These are phyloP conservation scores for Nothophaeocryptopus gaeumannii DNA, from an alignment of 2,329 filamentous ascomycete species.

Conservation along the genomic window DNA sequence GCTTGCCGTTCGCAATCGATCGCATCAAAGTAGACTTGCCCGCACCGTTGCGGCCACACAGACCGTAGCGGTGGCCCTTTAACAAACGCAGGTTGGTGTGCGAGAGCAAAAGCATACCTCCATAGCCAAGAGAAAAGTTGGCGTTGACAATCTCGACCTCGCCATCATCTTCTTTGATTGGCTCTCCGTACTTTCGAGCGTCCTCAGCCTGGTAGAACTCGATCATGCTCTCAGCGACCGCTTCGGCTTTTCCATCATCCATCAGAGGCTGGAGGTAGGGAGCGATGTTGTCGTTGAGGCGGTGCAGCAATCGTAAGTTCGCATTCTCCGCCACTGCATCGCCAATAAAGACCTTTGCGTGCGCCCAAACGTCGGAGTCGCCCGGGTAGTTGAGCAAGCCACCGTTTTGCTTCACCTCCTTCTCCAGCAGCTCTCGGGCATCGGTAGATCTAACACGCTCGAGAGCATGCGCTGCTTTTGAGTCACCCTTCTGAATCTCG, in stretches of 20 bases:
- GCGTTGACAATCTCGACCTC: conserved; percentile 97
- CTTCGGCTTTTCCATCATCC: conserved; percentile 59
- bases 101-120: conserved; percentile 92
- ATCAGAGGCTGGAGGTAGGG: conserved; percentile 76
- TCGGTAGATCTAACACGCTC: conserved; percentile 69
- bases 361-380: conserved; percentile 59
- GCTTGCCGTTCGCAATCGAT: conserved; percentile 89
- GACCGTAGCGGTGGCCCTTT: conserved; percentile 95
- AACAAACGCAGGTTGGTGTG: conserved; percentile 92
- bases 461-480: conserved; percentile 53
- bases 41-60: conserved; percentile 94
- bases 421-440: conserved; percentile 70
- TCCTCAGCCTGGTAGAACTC: conserved; percentile 79
- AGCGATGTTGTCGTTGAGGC: conserved; percentile 65
- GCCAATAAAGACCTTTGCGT: conserved; percentile 70
- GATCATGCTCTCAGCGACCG: conserved; percentile 71
- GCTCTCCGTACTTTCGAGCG: conserved; percentile 78
- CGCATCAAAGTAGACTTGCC: conserved; percentile 99
- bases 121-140: conserved; percentile 94
- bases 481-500: conserved; percentile 50
- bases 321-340: conserved; percentile 85
- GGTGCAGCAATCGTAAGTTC: conserved; percentile 73
- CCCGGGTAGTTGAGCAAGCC: conserved; percentile 62
- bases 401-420: conserved; percentile 68
- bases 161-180: conserved; percentile 82